A percentile compares a stretch with the other conserved stretches of the same genome.
Conservation (phyloP, 345 rosid species). For the Gossypium raimondii region DNA sequence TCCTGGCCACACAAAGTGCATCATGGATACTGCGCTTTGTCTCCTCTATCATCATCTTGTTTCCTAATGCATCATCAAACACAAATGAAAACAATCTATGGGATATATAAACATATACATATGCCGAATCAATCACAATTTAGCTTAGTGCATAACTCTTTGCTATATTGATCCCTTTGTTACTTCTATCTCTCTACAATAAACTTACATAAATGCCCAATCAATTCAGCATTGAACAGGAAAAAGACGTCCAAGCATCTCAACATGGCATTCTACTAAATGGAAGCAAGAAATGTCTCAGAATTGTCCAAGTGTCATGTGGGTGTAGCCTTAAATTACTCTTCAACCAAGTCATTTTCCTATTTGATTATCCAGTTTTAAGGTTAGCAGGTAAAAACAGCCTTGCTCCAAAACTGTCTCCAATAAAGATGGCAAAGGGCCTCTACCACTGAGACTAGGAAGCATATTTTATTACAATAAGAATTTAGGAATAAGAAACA, state of each 20-base stretch:
- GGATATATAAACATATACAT: background rate
- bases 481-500: background rate
- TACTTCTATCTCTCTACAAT: background rate
- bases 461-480: background rate
- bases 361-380: background rate
- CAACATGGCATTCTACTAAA: background rate
- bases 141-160: background rate
- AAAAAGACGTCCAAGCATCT: background rate
- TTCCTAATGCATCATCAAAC: constrained; percentile 47
- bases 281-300: background rate
- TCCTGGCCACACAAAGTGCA: constrained; percentile 90
- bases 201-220: background rate
- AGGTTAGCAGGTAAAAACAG: background rate
- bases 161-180: background rate
- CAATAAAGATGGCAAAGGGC: background rate
- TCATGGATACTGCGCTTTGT: constrained; percentile 97
- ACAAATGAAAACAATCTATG: background rate
- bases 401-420: background rate
- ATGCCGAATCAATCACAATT: background rate
- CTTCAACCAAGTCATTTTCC: background rate
- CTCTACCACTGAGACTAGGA: background rate
- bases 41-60: constrained; percentile 97
- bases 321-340: background rate
- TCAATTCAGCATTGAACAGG: background rate
- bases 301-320: background rate